phyloP scores from a whole-genome alignment of 495 filamentous ascomycete genomes.

The Jackrogersella multiformis region DNA sequence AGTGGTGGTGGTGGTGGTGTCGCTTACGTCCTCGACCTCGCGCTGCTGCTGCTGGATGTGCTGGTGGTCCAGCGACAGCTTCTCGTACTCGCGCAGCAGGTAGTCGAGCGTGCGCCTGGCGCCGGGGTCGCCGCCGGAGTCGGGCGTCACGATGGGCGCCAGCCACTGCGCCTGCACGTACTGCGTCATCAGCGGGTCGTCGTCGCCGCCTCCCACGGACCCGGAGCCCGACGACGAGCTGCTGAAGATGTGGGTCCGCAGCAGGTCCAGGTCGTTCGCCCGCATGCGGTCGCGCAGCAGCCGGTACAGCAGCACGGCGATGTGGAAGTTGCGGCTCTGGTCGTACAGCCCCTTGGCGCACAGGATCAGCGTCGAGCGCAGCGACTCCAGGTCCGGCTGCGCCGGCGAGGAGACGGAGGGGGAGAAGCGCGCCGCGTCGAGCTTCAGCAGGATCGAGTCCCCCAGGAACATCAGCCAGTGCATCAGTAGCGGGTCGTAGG shows the following conservation, averaged over 20 bases:
- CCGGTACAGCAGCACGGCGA: conserved; percentile 37
- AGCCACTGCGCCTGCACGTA: conserved; percentile 38
- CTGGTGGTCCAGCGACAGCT: conserved; percentile 23
- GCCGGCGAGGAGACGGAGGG: neutral
- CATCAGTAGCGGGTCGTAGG: conserved; percentile 46
- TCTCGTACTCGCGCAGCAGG: conserved; percentile 35
- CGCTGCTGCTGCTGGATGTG: too few relatives aligned
- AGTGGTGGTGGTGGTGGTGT: too few relatives aligned
- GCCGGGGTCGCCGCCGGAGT: neutral
- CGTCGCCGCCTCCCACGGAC: neutral
- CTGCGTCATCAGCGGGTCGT: conserved; percentile 36
- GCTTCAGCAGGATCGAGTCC: conserved; percentile 43
- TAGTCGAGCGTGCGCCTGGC: conserved; percentile 25
- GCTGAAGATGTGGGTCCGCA: conserved; percentile 36
- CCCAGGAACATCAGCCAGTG: conserved; percentile 47
- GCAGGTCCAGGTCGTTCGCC: conserved; percentile 32
- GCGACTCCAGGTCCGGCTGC: conserved; percentile 32
- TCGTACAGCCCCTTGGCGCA: conserved; percentile 51
- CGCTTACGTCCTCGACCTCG: conserved; percentile 22
- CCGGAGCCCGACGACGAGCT: neutral
- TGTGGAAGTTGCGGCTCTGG: conserved; percentile 44
- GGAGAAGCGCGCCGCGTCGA: neutral
- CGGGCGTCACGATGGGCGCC: conserved; percentile 17
- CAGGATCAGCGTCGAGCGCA: conserved; percentile 48
- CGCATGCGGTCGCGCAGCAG: conserved; percentile 38